Evolutionary conservation across 2,329 filamentous ascomycete genomes (phyloP), one percentile per base, ranked within the genome.

Genomic region (Bipolaris cookei): DNA sequence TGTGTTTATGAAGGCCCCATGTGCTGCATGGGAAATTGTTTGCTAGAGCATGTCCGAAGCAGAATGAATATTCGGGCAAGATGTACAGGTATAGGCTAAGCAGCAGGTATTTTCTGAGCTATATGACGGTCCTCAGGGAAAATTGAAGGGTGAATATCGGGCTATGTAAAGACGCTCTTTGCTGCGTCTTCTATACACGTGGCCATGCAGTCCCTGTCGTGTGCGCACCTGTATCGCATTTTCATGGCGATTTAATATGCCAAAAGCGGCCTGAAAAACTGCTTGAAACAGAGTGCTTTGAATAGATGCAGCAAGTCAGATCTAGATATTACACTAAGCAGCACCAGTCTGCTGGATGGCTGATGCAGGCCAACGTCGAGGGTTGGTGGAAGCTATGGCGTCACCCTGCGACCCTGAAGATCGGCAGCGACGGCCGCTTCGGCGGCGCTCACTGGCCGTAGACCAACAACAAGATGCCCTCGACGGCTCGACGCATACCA

Each of bases 401-500:
- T 51, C 48, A 51, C 48, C 23, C 37, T 20, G 45, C 45, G 21
- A 48, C 45, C 46, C 48, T 51, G 32, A 25, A 39, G 48, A 51
- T 51, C 48, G 39, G 48, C 45, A 10, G 45, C 34, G 20, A 47
- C 44, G 30, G 45, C 45, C 45, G 25, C 45, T 47, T 23, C 32
- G 32, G 45, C 45, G 20, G 32, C 39, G 44, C 32, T 46, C 55
- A 30, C 45, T n/a, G 41, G 32, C 51, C 51, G 44, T 53, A 23
- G 16, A 32, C 39, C 32, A 14, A 28, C 49, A 51, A 35, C 41
- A 46, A 4, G 20, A 51, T 35, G 25, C 46, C 39, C 25, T 34
- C 50, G 50, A 28, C 39, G 13, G 39, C 47, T 43, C 57, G 35
- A 61, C 62, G 51, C 46, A 65, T 58, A 53, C 55, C 48, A 58